Base-by-base conservation (phyloP, 345 rosid genomes). In the Gossypium arboreum region DNA sequence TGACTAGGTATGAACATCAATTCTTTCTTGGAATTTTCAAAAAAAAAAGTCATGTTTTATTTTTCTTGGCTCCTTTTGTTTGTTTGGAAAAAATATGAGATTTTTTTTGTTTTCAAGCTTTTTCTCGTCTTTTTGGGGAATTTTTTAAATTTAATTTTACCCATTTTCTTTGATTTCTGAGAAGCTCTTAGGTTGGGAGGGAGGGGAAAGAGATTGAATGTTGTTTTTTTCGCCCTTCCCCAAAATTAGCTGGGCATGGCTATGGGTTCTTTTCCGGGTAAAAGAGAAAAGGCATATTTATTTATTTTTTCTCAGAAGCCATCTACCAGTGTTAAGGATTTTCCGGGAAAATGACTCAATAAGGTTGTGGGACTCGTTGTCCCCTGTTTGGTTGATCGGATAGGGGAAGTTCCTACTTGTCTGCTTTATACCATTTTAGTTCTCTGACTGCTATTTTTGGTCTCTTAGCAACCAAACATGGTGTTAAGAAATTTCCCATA, bases 1-100 rank as follows among this genome's bases (percentile, higher is more conserved):
- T 87, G 41, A 83, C 89, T 57, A 89, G 91, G 93, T 89, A 59
- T 66, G 80, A 56, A 39, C 22, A 43, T 10, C 50, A 55, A 11
- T 12, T 17, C 17, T 0, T 9, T 69, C 29, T 17, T 10, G 13
- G 10, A 10, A 25, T 68, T 50, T 7, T 24, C 2, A 24, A 24
- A 25, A 27, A 3, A 68, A 22, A 25, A 16, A 27, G 4, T 4
- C 9, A 4, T 70, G 25, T 17, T 9, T 51, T 51, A 17, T 9
- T 51, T 51, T 69, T 52, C 73, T 51, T 11, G 24, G 59, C 9
- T 9, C 2, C 61, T n/a, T 29, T 52, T 29, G 47, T n/a, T 52
- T 6, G 47, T 34, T 51, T 29, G 27, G 17, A 52, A 52, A 51
- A 69, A 10, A 29, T 1, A 34, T 29, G 17, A 39, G 12, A 24